These are phyloP conservation scores for Coemansia sp. DNA, from an alignment of 192 early-diverging fungal genomes.

Conservation along the genomic window DNA sequence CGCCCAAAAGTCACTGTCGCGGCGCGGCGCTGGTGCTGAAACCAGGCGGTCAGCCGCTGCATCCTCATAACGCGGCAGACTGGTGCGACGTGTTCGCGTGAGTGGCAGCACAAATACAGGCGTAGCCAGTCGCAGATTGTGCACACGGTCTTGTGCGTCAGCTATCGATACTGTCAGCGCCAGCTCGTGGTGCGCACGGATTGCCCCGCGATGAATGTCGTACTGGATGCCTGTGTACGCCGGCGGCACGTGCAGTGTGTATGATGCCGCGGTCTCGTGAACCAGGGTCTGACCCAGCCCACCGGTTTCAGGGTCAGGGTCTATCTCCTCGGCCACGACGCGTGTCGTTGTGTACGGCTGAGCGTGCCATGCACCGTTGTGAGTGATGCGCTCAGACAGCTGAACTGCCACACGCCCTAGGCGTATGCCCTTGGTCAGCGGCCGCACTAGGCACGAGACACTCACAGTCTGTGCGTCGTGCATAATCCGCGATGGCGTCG, in stretches of 20 bases:
- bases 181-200: constrained; percentile 42
- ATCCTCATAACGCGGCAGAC: constrained; percentile 45
- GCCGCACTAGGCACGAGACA: constrained; percentile 31
- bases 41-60: constrained; percentile 38
- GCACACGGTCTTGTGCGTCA: constrained; percentile 38
- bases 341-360: constrained; percentile 8
- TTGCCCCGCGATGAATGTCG: constrained; percentile 32
- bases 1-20: constrained; percentile 41
- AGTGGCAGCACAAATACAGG: constrained; percentile 33
- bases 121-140: constrained; percentile 40
- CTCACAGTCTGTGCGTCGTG: constrained; percentile 23
- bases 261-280: constrained; percentile 36
- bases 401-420: constrained; percentile 40
- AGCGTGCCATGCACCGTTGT: constrained; percentile 19
- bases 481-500: constrained; percentile 29
- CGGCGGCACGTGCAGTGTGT: constrained; percentile 15
- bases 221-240: constrained; percentile 41
- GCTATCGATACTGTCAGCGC: constrained; percentile 24
- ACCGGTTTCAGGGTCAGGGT: neutral
- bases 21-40: constrained; percentile 19
- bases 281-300: constrained; percentile 33
- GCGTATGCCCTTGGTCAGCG: constrained; percentile 43
- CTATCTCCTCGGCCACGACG: neutral
- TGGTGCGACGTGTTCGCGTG: neutral
- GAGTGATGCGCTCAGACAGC: constrained; percentile 28